A percentile compares a stretch with the other conserved stretches of the same genome.
Conservation (phyloP, 805 yeast species). For the Candida awuae region DNA sequence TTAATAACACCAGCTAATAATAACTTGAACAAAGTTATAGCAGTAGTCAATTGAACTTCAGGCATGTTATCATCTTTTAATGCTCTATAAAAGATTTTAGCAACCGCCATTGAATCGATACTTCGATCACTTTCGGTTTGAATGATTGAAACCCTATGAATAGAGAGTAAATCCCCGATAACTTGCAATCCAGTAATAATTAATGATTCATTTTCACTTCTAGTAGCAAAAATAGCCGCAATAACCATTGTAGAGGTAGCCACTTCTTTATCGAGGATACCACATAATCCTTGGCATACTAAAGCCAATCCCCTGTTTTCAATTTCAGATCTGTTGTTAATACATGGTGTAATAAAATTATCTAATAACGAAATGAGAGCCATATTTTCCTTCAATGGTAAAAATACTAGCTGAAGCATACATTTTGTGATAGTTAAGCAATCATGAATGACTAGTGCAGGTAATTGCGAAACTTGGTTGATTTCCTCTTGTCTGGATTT, state of each 20-base stretch:
- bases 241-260: conserved; percentile 56
- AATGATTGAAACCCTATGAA: conserved; percentile 64
- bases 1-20: conserved; percentile 67
- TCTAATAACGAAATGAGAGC: conserved; percentile 64
- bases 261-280: conserved; percentile 57
- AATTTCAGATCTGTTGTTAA: conserved; percentile 44
- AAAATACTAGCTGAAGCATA: conserved; percentile 58
- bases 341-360: conserved; percentile 72
- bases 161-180: conserved; percentile 69
- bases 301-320: conserved; percentile 58
- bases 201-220: conserved; percentile 50
- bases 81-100: conserved; percentile 61
- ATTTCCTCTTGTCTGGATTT: conserved; percentile 26
- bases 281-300: conserved; percentile 70
- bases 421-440: conserved; percentile 64
- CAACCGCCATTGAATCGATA: conserved; percentile 58
- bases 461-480: conserved; percentile 33
- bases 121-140: conserved; percentile 44
- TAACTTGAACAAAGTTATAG: conserved; percentile 80
- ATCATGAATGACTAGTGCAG: conserved; percentile 44
- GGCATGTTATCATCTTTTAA: conserved; percentile 51
- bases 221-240: conserved; percentile 60
- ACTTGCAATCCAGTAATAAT: conserved; percentile 58
- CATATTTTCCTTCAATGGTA: conserved; percentile 55
- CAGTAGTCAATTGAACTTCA: conserved; percentile 68